Base-by-base conservation (phyloP, 1,284 basidiomycete genomes). In the Rhizoctonia solani region DNA sequence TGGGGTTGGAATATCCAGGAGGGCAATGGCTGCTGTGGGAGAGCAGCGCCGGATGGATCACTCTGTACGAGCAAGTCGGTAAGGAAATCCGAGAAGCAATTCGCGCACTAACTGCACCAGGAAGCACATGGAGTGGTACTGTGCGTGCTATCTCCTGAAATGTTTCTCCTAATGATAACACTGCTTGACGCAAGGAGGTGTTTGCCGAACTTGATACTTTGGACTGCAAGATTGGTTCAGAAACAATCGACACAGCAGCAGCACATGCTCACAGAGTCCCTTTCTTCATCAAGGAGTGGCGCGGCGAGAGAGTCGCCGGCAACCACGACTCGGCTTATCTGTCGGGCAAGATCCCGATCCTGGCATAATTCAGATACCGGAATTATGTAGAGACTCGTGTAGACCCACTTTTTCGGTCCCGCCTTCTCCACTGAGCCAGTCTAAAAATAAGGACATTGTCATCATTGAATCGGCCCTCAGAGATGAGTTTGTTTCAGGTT, bases 21-120 rank as follows among this genome's bases (percentile, higher is more conserved):
- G 41, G 97, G 97, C 72, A 99, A 83, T 0, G 93, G 85, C 75
- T 98, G 96, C 75, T 99, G 97, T 0, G 97, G 97, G 65, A 99
- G 79, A 29, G 96, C 92, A 0, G 86, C 83, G 0, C 92, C 92
- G 5, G 93, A 86, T 0, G 96, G 96, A 76, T 99, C 96, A 44
- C 82, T 82, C 54, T 87, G 84, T 11, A 96, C 95, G 0, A 96
- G 92, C 21, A 97, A 80, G 81, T 25, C 85, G 81, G 39, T 84
- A 82, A 21, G 84, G 85, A 70, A 89, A 84, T 21, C 6, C 13
- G 29, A 9, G 9, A 3, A 11, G 13, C n/a, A 9, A 27, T 6
- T 4, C n/a, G 16, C 30, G 19, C 11, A 34, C 61, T 65, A 23
- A 54, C 61, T 21, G 87, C 85, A 11, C 96, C 96, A 0, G 96